Percentiles rank a stretch among this genome's conserved stretches.
phyloP scores from a whole-genome alignment of 129 eudicot species.

The Artemisia annua region DNA sequence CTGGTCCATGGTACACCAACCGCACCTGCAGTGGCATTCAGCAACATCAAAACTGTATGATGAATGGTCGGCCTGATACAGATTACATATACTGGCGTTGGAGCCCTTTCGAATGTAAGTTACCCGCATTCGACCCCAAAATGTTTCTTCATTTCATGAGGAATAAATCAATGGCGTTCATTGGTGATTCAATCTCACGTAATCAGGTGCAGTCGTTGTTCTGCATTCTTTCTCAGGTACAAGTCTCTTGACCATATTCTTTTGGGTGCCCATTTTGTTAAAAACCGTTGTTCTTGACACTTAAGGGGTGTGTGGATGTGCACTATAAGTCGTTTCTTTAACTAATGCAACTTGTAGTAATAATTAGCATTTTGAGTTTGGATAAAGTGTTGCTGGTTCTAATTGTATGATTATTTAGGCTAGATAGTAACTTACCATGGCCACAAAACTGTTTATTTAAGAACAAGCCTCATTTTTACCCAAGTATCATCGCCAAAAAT shows the following conservation, averaged over 20 bases:
- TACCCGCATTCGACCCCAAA: slow-evolving; percentile 52
- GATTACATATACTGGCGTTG: slow-evolving; percentile 78
- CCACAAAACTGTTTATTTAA: too few relatives aligned
- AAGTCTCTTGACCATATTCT: not conserved
- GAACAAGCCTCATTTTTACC: too few relatives aligned
- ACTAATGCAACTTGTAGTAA: too few relatives aligned
- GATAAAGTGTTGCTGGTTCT: not conserved
- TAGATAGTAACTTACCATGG: too few relatives aligned
- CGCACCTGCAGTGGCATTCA: slow-evolving; percentile 60
- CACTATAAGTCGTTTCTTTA: too few relatives aligned
- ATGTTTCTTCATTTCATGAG: slow-evolving; percentile 57
- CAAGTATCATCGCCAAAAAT: too few relatives aligned
- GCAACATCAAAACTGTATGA: slow-evolving; percentile 83
- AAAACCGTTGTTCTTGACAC: not conserved
- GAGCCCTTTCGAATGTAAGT: slow-evolving; percentile 59
- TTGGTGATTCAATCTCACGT: slow-evolving; percentile 93
- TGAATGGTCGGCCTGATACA: slow-evolving; percentile 75
- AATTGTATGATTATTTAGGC: too few relatives aligned
- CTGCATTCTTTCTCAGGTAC: slow-evolving; percentile 81
- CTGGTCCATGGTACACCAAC: slow-evolving; percentile 72
- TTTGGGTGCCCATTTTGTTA: not conserved
- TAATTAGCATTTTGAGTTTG: not conserved
- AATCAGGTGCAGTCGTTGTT: slow-evolving; percentile 87
- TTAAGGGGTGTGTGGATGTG: too few relatives aligned
- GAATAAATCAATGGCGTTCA: slow-evolving; percentile 65